Evolutionary conservation across 2,329 filamentous ascomycete species (phyloP), one percentile per base, ranked within the genome.

Genomic region (Ceratocystis albifundus): DNA sequence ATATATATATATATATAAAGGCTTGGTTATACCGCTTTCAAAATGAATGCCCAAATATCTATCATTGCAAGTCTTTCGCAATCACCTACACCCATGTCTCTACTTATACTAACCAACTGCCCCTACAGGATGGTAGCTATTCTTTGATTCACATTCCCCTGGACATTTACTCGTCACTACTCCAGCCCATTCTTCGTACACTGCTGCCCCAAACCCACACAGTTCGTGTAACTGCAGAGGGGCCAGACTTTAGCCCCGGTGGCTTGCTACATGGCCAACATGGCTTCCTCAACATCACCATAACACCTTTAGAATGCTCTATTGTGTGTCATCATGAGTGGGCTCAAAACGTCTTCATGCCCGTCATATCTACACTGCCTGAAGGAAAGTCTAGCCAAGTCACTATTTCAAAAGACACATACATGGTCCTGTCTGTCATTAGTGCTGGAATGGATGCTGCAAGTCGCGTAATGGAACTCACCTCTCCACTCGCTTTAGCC

Each of bases 231-330:
- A 75, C 69, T 67, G 68, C 67, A 66, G 73, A 74, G 64, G 74
- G 73, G 25, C 64, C 64, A 6, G 67, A 68, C 41, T 68, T 66
- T 28, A 61, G 55, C 10, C 63, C 66, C 1, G 65, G 48, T 22
- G 62, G 65, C 20, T 65, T 67, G 3, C 72, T 75, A 62, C 73
- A 77, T 62, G 73, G 74, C 62, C 81, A 82, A 73, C 88, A 94
- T 75, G 85, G 86, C 57, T 97, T 99, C 75, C 82, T 96, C 74
- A 97, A 97, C 75, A 86, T 99, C 71, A 95, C 90, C 69, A 83
- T 97, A 72, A 97, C 92, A 0, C 90, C 91, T 0, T 84, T 96
- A 66, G 94, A 96, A 76, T 96, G 90, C 77, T 96, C 91, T 3
- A 83, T 99, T 64, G 90, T 96, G 65, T 97, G 93, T 73, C 88